These are phyloP conservation scores for Nannizzia gypsea DNA, from an alignment of 2,329 filamentous ascomycete genomes.

Conservation along the genomic window DNA sequence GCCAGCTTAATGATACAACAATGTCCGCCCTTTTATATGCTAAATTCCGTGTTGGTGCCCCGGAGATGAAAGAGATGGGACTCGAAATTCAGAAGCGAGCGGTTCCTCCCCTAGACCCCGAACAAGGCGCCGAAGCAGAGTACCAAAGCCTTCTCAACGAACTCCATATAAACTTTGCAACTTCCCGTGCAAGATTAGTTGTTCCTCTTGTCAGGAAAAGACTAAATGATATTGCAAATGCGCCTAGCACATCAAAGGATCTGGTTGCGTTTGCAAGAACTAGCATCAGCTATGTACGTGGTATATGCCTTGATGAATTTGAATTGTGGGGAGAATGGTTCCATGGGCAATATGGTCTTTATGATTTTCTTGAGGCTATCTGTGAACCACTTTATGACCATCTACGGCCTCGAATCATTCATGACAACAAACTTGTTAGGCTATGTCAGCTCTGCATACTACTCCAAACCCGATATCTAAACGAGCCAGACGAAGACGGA, in stretches of 20 bases:
- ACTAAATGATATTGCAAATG: constrained; percentile 42
- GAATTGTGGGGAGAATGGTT: constrained; percentile 58
- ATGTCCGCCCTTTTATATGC: constrained; percentile 60
- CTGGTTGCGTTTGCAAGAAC: constrained; percentile 53
- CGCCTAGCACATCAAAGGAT: constrained; percentile 50
- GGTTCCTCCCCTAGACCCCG: constrained; percentile 47
- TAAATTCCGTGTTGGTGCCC: constrained; percentile 56
- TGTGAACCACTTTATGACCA: constrained; percentile 58
- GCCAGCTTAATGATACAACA: constrained; percentile 59
- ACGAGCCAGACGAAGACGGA: constrained; percentile 46
- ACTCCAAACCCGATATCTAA: constrained; percentile 54
- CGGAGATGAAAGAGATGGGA: constrained; percentile 54
- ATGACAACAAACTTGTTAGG: constrained; percentile 54
- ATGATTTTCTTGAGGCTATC: constrained; percentile 55
- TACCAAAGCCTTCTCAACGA: constrained; percentile 56
- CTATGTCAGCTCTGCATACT: constrained; percentile 56
- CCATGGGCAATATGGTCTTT: constrained; percentile 48
- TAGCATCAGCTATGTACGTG: constrained; percentile 53
- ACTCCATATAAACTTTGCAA: constrained; percentile 51
- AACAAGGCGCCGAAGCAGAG: constrained; percentile 48
- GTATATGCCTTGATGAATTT: constrained; percentile 55
- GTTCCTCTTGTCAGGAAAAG: constrained; percentile 53
- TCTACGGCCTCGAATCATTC: constrained; percentile 52
- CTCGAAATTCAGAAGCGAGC: constrained; percentile 57
- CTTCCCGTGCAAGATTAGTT: constrained; percentile 47